Evolutionary conservation across 345 rosid species (phyloP).

Genomic region (Eucalyptus tenuipes): DNA sequence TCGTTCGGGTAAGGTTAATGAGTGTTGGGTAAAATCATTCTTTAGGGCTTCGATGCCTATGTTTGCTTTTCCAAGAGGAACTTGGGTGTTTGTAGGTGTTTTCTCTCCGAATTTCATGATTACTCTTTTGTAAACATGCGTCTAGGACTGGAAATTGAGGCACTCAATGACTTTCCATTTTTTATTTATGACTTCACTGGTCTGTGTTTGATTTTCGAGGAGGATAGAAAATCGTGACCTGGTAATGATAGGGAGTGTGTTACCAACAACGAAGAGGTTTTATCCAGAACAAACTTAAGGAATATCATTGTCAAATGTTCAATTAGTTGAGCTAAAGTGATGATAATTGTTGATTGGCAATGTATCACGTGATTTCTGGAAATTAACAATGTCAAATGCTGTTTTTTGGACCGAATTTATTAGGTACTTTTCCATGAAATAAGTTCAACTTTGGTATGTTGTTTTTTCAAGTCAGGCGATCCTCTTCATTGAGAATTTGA

Average conservation of each 20-base stretch:
- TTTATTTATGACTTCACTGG: not conserved
- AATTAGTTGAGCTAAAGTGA: not conserved
- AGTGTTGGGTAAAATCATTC: not conserved
- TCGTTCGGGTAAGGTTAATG: not conserved
- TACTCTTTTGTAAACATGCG: not conserved
- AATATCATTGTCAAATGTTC: no score
- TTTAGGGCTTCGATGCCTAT: not conserved
- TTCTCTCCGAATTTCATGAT: not conserved
- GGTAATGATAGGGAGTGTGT: no score
- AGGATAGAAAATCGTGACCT: not conserved
- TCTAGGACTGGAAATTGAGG: not conserved
- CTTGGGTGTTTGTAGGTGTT: not conserved
- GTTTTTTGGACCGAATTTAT: no score
- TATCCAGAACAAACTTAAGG: no score
- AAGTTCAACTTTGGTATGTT: no score
- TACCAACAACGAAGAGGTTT: no score
- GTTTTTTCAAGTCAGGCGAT: no score
- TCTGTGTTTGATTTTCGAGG: not conserved
- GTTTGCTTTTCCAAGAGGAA: not conserved
- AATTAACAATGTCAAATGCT: no score
- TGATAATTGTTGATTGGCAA: no score
- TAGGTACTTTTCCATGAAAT: no score
- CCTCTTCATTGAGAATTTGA: no score
- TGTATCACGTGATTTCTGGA: no score
- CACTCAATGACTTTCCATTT: not conserved